Evolutionary conservation across 2,329 filamentous ascomycete genomes (phyloP).

Genomic region (Fusarium sp.): DNA sequence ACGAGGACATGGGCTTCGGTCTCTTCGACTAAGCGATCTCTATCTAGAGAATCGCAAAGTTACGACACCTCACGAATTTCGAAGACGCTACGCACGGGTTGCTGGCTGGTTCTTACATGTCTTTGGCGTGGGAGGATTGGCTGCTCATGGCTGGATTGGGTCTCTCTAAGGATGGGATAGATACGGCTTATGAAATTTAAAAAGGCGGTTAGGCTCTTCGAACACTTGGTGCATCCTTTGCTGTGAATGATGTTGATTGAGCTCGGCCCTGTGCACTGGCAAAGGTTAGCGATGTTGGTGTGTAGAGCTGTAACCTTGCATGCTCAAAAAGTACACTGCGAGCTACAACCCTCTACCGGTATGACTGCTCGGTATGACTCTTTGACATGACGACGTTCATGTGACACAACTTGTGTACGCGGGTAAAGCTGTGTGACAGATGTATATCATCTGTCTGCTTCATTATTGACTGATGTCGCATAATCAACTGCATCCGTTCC

Average conservation of each 20-base stretch:
- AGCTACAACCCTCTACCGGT: no score
- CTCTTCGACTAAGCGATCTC: conserved; percentile 77
- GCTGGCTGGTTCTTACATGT: conserved; percentile 52
- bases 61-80: conserved; percentile 54
- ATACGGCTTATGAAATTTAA: conserved; percentile 51
- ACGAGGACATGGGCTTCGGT: conserved; percentile 85
- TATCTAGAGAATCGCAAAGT: conserved; percentile 47
- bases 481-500: neutral
- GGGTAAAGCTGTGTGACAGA: no score
- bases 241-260: neutral
- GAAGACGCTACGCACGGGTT: conserved; percentile 53
- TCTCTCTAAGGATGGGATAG: conserved; percentile 49
- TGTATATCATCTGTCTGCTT: no score
- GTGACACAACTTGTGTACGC: no score
- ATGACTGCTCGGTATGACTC: no score
- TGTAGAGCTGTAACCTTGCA: neutral
- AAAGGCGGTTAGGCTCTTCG: conserved; percentile 50
- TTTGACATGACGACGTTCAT: no score
- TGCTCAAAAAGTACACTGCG: no score
- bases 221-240: neutral
- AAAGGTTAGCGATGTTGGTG: no score
- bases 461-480: no score
- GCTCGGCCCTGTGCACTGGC: no score
- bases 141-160: conserved; percentile 51
- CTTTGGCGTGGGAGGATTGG: conserved; percentile 52